Percentiles rank a stretch among this genome's conserved stretches.
phyloP scores from a whole-genome alignment of 352 stramenopile genomes.

The Globisporangium polare region DNA sequence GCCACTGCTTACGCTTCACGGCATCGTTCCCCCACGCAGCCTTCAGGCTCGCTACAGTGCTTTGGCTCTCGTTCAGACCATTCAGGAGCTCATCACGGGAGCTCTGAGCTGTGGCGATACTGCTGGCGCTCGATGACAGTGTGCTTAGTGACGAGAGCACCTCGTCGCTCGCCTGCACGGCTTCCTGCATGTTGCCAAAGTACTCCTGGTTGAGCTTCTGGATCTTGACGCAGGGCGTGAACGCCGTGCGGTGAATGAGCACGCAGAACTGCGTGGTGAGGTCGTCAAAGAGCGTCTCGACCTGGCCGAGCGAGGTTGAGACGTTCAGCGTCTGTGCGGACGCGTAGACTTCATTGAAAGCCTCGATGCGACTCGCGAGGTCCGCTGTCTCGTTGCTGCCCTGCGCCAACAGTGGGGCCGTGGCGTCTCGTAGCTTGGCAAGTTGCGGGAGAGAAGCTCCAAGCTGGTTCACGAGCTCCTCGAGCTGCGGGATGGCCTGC shows the following conservation, averaged over 20 bases:
- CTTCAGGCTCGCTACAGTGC: not conserved
- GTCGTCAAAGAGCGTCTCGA: not conserved
- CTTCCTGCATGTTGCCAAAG: slow-evolving; percentile 3
- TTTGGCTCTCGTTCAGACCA: not conserved
- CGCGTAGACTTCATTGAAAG: not conserved
- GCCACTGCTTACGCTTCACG: not conserved
- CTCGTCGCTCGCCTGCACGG: not conserved
- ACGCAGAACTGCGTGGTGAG: slow-evolving; percentile 1
- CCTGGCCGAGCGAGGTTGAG: not conserved
- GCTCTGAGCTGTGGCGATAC: not conserved
- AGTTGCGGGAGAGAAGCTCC: not conserved
- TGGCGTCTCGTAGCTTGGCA: not conserved
- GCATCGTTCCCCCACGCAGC: not conserved
- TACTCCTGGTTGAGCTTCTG: slow-evolving; percentile 5
- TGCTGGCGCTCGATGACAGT: not conserved
- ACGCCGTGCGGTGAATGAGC: not conserved
- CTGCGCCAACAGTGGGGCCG: not conserved
- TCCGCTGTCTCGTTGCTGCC: not conserved
- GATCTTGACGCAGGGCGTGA: slow-evolving; percentile 2
- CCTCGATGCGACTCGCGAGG: not conserved
- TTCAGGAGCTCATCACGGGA: not conserved
- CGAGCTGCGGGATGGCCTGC: not conserved
- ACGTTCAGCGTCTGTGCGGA: not conserved
- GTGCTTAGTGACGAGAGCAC: not conserved
- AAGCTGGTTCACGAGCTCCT: not conserved